Conservation (phyloP, 2,329 filamentous ascomycete genomes). For the Clarireedia hainanense region DNA sequence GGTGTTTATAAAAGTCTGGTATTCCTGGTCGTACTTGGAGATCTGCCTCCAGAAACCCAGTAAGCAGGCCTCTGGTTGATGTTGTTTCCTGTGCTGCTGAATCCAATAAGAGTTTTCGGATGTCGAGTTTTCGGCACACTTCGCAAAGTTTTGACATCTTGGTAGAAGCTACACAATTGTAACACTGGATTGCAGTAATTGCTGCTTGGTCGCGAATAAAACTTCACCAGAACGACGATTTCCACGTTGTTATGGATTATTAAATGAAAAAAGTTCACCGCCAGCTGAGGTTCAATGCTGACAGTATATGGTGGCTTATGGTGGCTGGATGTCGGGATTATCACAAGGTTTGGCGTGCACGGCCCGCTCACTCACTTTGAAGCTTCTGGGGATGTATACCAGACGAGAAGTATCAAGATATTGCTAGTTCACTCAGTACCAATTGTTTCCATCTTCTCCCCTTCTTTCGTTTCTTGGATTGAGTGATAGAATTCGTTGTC, state of each 20-base stretch:
- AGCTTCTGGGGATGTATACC: too few species aligned
- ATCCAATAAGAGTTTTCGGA: slow-evolving; percentile 4
- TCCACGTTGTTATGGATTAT: too few species aligned
- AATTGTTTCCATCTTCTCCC: slow-evolving; percentile 47
- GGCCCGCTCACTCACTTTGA: too few species aligned
- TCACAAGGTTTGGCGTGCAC: too few species aligned
- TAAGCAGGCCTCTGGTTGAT: background rate
- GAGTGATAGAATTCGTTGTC: slow-evolving; percentile 48
- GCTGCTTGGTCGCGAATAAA: too few species aligned
- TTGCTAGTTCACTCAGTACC: slow-evolving; percentile 40
- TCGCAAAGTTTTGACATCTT: slow-evolving; percentile 1
- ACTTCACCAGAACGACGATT: too few species aligned
- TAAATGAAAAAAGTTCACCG: too few species aligned
- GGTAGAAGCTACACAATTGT: background rate
- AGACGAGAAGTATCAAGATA: too few species aligned
- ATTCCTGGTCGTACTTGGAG: slow-evolving; percentile 6
- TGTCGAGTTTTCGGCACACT: background rate
- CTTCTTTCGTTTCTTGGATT: slow-evolving; percentile 47
- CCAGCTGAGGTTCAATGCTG: too few species aligned
- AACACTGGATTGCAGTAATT: too few species aligned
- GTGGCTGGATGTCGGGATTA: too few species aligned
- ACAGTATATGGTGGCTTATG: too few species aligned
- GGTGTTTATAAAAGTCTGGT: slow-evolving; percentile 6
- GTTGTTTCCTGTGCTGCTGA: slow-evolving; percentile 1
- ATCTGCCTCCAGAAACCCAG: slow-evolving; percentile 1